Percentiles rank a stretch among this genome's conserved stretches.
These are phyloP conservation scores for Lojkania enalia DNA, from an alignment of 2,329 filamentous ascomycete species.

Conservation along the genomic window DNA sequence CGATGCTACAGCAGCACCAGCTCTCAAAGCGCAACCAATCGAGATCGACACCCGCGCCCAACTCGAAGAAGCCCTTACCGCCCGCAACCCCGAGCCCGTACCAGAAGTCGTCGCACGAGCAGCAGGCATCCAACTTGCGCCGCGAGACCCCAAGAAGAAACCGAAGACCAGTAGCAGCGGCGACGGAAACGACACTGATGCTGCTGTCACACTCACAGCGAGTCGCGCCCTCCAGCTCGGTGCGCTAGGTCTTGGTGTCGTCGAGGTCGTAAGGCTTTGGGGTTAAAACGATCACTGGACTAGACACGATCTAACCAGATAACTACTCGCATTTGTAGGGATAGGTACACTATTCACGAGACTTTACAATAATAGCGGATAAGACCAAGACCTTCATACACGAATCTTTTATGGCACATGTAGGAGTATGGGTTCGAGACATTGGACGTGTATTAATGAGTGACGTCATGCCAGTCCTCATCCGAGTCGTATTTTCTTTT, in stretches of 20 bases:
- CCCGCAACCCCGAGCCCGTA: slow-evolving; percentile 1
- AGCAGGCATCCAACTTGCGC: slow-evolving; percentile 22
- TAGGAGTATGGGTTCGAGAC: too few relatives aligned
- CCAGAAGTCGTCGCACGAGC: slow-evolving; percentile 18
- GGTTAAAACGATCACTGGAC: too few relatives aligned
- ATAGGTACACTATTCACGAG: too few relatives aligned
- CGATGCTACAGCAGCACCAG: slow-evolving; percentile 9
- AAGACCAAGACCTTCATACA: too few relatives aligned
- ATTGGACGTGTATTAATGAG: too few relatives aligned
- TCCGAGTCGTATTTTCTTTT: too few relatives aligned
- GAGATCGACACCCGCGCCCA: slow-evolving; percentile 12
- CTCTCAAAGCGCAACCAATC: slow-evolving; percentile 8
- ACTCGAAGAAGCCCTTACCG: slow-evolving; percentile 14
- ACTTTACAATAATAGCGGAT: too few relatives aligned
- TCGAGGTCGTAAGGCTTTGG: too few relatives aligned
- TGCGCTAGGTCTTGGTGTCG: slow-evolving; percentile 30
- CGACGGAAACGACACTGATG: slow-evolving; percentile 16
- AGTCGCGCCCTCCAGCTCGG: slow-evolving; percentile 29
- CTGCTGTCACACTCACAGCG: slow-evolving; percentile 23
- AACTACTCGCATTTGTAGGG: too few relatives aligned
- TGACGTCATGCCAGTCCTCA: too few relatives aligned
- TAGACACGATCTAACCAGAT: too few relatives aligned
- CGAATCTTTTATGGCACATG: too few relatives aligned
- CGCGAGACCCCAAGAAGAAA: slow-evolving; percentile 22
- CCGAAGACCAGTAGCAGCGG: slow-evolving; percentile 5